A percentile compares a stretch with the other conserved stretches of the same genome.
These are phyloP conservation scores for Tanacetum coccineum DNA, from an alignment of 129 eudicot genomes.

Conservation along the genomic window DNA sequence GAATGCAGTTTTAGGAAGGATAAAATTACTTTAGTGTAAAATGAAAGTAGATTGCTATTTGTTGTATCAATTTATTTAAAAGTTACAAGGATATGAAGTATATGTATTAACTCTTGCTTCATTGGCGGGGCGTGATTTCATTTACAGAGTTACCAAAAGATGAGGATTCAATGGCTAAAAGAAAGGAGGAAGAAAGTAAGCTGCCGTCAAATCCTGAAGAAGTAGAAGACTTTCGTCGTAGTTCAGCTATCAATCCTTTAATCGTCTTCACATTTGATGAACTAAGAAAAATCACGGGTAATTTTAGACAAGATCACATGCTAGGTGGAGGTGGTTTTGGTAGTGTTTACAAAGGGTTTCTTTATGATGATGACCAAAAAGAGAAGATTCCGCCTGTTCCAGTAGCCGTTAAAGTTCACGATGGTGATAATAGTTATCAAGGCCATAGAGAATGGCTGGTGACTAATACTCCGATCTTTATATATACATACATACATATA, in stretches of 20 bases:
- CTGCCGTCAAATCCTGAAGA: conserved; percentile 93
- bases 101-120: too few species aligned
- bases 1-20: too few species aligned
- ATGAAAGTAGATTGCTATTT: too few species aligned
- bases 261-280: conserved; percentile 71
- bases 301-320: conserved; percentile 88
- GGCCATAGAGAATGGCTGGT: conserved; percentile 99
- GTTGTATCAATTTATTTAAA: too few species aligned
- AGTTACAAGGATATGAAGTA: too few species aligned
- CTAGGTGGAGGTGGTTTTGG: conserved; percentile 97
- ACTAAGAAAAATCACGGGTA: conserved; percentile 60
- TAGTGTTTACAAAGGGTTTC: conserved; percentile 80
- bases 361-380: conserved; percentile 51
- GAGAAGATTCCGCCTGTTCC: conserved; percentile 57
- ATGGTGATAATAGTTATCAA: conserved; percentile 85
- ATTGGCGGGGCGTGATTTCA: background rate
- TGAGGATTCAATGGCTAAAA: conserved; percentile 35
- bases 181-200: conserved; percentile 42
- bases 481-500: background rate
- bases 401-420: conserved; percentile 96
- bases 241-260: conserved; percentile 64
- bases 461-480: background rate
- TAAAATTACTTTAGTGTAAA: too few species aligned
- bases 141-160: conserved; percentile 57
- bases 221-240: conserved; percentile 84